Percentiles rank a stretch among this genome's conserved stretches.
Evolutionary conservation across 1,139 yeast genomes (phyloP).

Genomic region (Zygoascus hellenicus): DNA sequence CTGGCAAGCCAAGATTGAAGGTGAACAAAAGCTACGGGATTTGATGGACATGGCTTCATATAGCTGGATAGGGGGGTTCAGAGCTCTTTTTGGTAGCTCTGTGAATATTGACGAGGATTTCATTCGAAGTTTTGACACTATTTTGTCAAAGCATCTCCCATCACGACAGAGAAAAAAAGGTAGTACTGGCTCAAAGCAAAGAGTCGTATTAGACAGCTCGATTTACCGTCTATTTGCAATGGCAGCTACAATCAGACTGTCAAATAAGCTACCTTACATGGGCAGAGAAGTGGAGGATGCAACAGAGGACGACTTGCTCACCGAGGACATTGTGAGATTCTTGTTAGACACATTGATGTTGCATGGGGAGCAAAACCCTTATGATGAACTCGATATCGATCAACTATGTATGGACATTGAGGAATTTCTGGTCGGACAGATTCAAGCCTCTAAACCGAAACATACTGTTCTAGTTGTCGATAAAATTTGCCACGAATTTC

Average conservation of each 20-base stretch:
- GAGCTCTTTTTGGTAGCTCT: conserved; percentile 47
- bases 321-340: conserved; percentile 62
- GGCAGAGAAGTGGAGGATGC: not conserved
- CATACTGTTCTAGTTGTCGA: conserved; percentile 72
- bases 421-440: conserved; percentile 30
- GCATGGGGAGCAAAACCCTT: conserved; percentile 60
- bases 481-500: conserved; percentile 56
- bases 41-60: conserved; percentile 43
- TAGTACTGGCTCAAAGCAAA: conserved; percentile 15
- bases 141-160: conserved; percentile 33
- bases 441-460: conserved; percentile 16
- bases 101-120: conserved; percentile 35
- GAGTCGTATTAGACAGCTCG: conserved; percentile 13
- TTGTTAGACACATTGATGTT: conserved; percentile 54
- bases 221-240: conserved; percentile 8
- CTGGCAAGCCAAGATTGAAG: conserved; percentile 8
- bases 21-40: conserved; percentile 17
- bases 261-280: not conserved
- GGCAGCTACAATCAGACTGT: conserved; percentile 2
- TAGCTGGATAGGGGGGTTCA: conserved; percentile 79
- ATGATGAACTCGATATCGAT: conserved; percentile 59
- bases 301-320: conserved; percentile 30
- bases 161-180: conserved; percentile 23
- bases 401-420: conserved; percentile 44
- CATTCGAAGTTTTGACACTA: conserved; percentile 36